Conservation (phyloP, 257 asterid species). For the Salvia hispanica region DNA sequence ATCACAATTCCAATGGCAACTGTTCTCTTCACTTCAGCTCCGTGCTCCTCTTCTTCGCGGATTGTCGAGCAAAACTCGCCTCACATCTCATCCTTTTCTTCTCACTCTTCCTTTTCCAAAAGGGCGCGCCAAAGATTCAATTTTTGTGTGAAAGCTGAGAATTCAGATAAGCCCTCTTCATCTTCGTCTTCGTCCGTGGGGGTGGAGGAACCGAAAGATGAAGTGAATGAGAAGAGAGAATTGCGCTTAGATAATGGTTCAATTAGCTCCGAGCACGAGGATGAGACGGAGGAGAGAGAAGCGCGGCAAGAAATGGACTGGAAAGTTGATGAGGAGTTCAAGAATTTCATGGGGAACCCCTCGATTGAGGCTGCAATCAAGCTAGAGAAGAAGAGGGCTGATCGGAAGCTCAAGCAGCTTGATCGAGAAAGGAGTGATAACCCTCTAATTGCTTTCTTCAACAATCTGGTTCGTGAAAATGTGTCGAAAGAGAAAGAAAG, state of each 20-base stretch:
- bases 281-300: slow-evolving; percentile 45
- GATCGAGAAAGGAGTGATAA: slow-evolving; percentile 67
- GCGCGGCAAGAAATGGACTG: slow-evolving; percentile 84
- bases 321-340: slow-evolving; percentile 87
- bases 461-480: slow-evolving; percentile 59
- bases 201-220: slow-evolving; percentile 49
- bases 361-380: slow-evolving; percentile 95
- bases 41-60: slow-evolving; percentile 43
- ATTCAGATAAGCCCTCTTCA: slow-evolving; percentile 47
- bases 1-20: slow-evolving; percentile 49
- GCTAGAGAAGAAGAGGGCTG: slow-evolving; percentile 93
- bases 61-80: slow-evolving; percentile 28
- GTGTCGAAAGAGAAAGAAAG: slow-evolving; percentile 73
- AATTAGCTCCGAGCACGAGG: slow-evolving; percentile 28
- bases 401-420: slow-evolving; percentile 76
- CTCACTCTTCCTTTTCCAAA: slow-evolving; percentile 33
- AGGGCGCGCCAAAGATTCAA: slow-evolving; percentile 44
- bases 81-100: slow-evolving; percentile 13
- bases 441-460: slow-evolving; percentile 58
- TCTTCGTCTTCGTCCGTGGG: slow-evolving; percentile 50
- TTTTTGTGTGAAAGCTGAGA: slow-evolving; percentile 54
- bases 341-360: slow-evolving; percentile 94
- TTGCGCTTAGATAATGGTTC: slow-evolving; percentile 29
- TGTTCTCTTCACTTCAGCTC: slow-evolving; percentile 42
- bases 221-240: slow-evolving; percentile 36